Percentiles rank a stretch among this genome's conserved stretches.
These are phyloP conservation scores for Coccomyxa subellipsoidea DNA, from an alignment of 163 green algal species.

Conservation along the genomic window DNA sequence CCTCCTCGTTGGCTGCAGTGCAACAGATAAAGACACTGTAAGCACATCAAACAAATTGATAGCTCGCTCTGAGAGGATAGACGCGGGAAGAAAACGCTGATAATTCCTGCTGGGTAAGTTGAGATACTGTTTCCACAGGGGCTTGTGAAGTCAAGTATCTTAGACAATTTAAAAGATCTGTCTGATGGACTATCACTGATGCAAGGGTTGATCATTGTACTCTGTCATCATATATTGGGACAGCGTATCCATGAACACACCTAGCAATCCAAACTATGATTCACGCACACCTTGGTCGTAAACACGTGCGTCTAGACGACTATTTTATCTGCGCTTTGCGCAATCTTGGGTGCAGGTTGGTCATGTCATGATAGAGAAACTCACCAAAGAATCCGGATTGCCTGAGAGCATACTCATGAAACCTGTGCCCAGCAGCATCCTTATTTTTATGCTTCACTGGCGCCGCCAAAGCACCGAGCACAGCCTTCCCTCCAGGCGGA, in stretches of 20 bases:
- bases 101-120: not conserved
- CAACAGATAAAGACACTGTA: not conserved
- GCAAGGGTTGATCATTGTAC: too few relatives aligned
- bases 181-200: too few relatives aligned
- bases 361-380: slow-evolving; percentile 17
- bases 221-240: too few relatives aligned
- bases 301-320: not conserved
- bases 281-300: not conserved
- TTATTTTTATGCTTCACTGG: slow-evolving; percentile 39
- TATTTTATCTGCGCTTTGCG: not conserved
- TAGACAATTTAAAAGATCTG: not conserved
- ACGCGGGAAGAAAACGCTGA: not conserved
- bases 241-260: too few relatives aligned
- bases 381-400: slow-evolving; percentile 62
- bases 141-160: not conserved
- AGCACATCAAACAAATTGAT: not conserved
- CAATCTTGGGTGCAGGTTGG: not conserved
- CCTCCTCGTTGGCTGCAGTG: not conserved
- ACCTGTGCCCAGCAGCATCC: slow-evolving; percentile 65
- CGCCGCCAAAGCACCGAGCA: slow-evolving; percentile 34
- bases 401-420: slow-evolving; percentile 58
- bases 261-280: too few relatives aligned
- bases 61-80: not conserved
- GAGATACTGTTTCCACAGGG: not conserved
- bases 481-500: slow-evolving; percentile 24